These are phyloP conservation scores for Cryomyces antarcticus DNA, from an alignment of 495 filamentous ascomycete genomes.

Conservation along the genomic window DNA sequence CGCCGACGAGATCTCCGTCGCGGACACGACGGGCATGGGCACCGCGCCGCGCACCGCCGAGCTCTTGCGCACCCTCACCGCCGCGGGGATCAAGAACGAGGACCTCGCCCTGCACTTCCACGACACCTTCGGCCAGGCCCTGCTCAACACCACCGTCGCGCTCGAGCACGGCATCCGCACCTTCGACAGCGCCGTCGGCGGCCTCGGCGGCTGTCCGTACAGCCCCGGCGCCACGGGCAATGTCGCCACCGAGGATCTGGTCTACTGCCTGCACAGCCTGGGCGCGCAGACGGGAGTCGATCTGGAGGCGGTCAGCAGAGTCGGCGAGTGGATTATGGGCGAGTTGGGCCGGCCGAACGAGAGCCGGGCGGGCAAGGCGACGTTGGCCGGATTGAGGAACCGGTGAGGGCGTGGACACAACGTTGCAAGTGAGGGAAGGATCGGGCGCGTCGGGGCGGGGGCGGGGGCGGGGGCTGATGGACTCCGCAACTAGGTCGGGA, in stretches of 20 bases:
- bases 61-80: slow-evolving; percentile 46
- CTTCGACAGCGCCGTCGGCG: slow-evolving; percentile 79
- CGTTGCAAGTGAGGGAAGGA: too few relatives aligned
- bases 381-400: slow-evolving; percentile 13
- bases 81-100: slow-evolving; percentile 55
- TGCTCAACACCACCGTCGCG: slow-evolving; percentile 73
- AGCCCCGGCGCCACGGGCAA: slow-evolving; percentile 90
- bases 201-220: slow-evolving; percentile 86
- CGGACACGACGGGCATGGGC: slow-evolving; percentile 93
- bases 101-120: slow-evolving; percentile 90
- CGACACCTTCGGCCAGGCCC: slow-evolving; percentile 87
- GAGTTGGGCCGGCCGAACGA: slow-evolving; percentile 47
- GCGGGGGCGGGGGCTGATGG: too few relatives aligned
- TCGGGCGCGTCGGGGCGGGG: too few relatives aligned
- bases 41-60: slow-evolving; percentile 62
- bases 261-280: slow-evolving; percentile 72
- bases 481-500: too few relatives aligned
- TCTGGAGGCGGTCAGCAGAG: slow-evolving; percentile 56
- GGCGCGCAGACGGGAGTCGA: slow-evolving; percentile 79
- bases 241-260: slow-evolving; percentile 80
- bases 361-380: slow-evolving; percentile 25
- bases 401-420: too few relatives aligned
- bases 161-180: slow-evolving; percentile 74
- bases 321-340: slow-evolving; percentile 75
- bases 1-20: slow-evolving; percentile 81